Evolutionary conservation across 352 stramenopile genomes (phyloP).

Genomic region (Pythium myriotylum): DNA sequence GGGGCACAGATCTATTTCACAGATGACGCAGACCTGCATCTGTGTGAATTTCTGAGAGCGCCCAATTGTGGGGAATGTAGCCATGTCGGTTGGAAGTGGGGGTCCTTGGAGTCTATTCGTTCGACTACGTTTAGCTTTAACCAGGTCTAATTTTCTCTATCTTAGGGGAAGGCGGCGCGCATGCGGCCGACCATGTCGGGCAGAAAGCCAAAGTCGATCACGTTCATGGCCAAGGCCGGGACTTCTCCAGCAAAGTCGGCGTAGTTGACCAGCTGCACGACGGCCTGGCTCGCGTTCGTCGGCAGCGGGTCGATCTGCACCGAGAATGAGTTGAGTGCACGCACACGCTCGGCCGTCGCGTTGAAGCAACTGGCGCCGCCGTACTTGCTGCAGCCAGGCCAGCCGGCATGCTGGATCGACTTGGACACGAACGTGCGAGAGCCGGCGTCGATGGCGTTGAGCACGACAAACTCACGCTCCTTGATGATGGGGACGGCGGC

Average conservation of each 20-base stretch:
- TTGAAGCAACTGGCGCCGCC: background rate
- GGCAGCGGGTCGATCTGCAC: constrained; percentile 3
- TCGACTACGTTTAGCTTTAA: too few species aligned
- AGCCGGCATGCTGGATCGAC: constrained; percentile 25
- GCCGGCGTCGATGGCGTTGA: constrained; percentile 32
- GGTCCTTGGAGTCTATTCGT: too few species aligned
- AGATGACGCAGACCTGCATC: too few species aligned
- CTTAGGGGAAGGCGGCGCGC: constrained; percentile 22
- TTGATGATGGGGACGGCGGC: constrained; percentile 26
- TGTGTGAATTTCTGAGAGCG: too few species aligned
- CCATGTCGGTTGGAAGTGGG: too few species aligned
- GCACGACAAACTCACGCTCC: constrained; percentile 29
- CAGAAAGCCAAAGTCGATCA: constrained; percentile 15
- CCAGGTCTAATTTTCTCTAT: too few species aligned
- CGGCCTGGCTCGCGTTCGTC: too few species aligned
- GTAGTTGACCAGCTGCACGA: too few species aligned
- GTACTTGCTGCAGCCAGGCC: background rate
- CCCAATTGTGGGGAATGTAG: too few species aligned
- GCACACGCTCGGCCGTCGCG: background rate
- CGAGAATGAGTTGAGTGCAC: constrained; percentile 27
- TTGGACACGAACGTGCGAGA: constrained; percentile 24
- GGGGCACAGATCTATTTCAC: too few species aligned
- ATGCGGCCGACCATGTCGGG: constrained; percentile 19
- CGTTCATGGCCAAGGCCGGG: constrained; percentile 6
- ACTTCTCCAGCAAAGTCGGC: constrained; percentile 24